Base-by-base conservation (phyloP, 2,329 filamentous ascomycete genomes). In the Aspergillus hiratsukae region DNA sequence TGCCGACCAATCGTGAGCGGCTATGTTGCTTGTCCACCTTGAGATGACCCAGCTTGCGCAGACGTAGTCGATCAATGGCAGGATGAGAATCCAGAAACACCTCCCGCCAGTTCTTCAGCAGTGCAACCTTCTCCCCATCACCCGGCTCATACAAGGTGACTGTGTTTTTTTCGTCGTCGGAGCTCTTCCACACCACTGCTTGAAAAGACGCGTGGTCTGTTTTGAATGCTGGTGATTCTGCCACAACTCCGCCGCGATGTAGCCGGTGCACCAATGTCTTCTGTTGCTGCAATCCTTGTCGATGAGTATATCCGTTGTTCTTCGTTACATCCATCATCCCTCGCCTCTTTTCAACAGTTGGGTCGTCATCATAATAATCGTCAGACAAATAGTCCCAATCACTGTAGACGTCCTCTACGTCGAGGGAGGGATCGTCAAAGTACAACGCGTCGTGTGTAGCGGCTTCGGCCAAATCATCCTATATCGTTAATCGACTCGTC, bases 301-400 rank as follows among this genome's bases (percentile, higher is more conserved):
- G 27, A 35, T 28, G 17, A 52, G 54, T 25, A 46, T 45, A 27
- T 57, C 61, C 54, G 61, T 59, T 45, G 59, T 62, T 50, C 56
- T 56, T 19, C 43, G 10, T 4, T 27, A 53, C 19, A 55, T 61
- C 21, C 43, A 46, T 5, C 48, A 62, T 27, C 8, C 65, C 60
- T 25, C 61, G 61, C 45, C 58, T 53, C 23, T 61, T 63, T 8
- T 69, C 63, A 35, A 70, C 66, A 4, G 69, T 71, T 17, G 75
- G 70, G 35, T 77, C 75, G 52, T 76, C 74, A 46, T 78, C 75
- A 56, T 75, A 72, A 61, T 76, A 77, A 56, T 78, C 75, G 52
- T 78, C 75, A 14, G 75, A 74, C 48, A 76, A 71, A 28, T 77
- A 76, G 48, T 77, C 75, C 74, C 75, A 78, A 59, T 79, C 77